Evolutionary conservation across 768 basidiomycete genomes (phyloP).

Genomic region (Podaxis sp.): DNA sequence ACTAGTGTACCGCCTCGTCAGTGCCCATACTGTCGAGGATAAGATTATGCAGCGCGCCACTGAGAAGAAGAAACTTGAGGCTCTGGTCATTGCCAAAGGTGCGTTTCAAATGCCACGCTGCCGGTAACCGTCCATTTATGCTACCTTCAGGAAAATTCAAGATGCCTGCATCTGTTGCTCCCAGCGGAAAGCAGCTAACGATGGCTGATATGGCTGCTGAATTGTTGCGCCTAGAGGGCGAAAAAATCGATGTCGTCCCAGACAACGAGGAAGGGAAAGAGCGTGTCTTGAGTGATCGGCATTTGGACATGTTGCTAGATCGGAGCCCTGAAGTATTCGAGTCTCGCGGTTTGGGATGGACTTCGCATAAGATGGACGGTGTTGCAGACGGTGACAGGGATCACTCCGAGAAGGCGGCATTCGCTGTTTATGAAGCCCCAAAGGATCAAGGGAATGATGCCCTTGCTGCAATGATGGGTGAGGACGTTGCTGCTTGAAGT

Average conservation of each 20-base stretch:
- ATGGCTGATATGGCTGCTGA: conserved; percentile 81
- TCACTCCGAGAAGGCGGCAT: conserved; percentile 50
- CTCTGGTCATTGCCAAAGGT: conserved; percentile 94
- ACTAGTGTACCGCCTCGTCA: conserved; percentile 84
- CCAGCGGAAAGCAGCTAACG: conserved; percentile 54
- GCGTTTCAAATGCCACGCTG: conserved; percentile 7
- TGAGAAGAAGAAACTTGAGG: conserved; percentile 89
- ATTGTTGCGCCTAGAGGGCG: conserved; percentile 78
- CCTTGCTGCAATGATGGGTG: conserved; percentile 68
- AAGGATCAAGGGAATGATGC: conserved; percentile 64
- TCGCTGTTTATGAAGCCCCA: conserved; percentile 77
- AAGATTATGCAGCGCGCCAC: conserved; percentile 87
- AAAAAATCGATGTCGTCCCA: conserved; percentile 86
- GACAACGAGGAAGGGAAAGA: conserved; percentile 67
- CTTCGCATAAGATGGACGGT: conserved; percentile 34
- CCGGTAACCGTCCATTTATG: neutral
- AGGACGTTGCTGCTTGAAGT: conserved; percentile 27
- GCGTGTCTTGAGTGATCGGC: conserved; percentile 77
- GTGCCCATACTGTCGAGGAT: conserved; percentile 87
- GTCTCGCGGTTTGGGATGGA: conserved; percentile 75
- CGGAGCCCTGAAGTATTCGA: conserved; percentile 72
- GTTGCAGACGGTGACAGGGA: conserved; percentile 16
- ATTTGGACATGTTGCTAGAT: conserved; percentile 81
- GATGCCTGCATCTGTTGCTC: conserved; percentile 57
- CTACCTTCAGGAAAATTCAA: conserved; percentile 73